Evolutionary conservation across 1,139 yeast species (phyloP).

Genomic region (Yamadazyma membranifaciens): DNA sequence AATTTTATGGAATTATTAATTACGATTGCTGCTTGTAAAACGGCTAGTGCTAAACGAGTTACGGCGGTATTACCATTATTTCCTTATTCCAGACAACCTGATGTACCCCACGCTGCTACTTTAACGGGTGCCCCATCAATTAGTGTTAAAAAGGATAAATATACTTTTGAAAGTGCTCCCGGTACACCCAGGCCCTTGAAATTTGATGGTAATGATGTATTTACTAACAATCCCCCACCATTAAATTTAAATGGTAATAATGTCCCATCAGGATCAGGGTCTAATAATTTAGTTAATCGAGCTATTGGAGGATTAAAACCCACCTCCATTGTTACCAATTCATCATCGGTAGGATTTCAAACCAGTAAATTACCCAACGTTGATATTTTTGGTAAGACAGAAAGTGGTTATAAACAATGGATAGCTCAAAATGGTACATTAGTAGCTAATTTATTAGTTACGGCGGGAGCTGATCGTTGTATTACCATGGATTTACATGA

Average conservation of each 20-base stretch:
- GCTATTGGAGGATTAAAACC: constrained; percentile 16
- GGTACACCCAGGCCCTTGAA: constrained; percentile 52
- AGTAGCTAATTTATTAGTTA: constrained; percentile 80
- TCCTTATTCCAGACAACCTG: constrained; percentile 96
- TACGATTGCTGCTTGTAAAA: constrained; percentile 90
- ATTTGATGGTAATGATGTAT: constrained; percentile 16
- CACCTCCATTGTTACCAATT: constrained; percentile 30
- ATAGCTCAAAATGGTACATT: constrained; percentile 94
- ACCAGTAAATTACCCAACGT: constrained; percentile 24
- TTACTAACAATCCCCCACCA: constrained; percentile 17
- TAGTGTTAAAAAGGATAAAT: constrained; percentile 41
- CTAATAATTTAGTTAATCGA: constrained; percentile 3
- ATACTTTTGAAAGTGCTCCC: constrained; percentile 64
- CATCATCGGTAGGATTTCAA: constrained; percentile 23
- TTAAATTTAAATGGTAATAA: constrained; percentile 9
- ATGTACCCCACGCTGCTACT: constrained; percentile 85
- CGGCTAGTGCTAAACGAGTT: constrained; percentile 90
- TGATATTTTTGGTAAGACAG: constrained; percentile 41
- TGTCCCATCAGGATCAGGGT: background rate
- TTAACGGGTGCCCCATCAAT: constrained; percentile 44
- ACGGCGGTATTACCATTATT: constrained; percentile 94
- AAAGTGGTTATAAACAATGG: constrained; percentile 87
- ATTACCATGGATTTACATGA: constrained; percentile 98
- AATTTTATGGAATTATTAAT: constrained; percentile 84
- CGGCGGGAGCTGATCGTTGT: constrained; percentile 96